Evolutionary conservation across 768 basidiomycete genomes (phyloP).

Genomic region (Suillus americanus): DNA sequence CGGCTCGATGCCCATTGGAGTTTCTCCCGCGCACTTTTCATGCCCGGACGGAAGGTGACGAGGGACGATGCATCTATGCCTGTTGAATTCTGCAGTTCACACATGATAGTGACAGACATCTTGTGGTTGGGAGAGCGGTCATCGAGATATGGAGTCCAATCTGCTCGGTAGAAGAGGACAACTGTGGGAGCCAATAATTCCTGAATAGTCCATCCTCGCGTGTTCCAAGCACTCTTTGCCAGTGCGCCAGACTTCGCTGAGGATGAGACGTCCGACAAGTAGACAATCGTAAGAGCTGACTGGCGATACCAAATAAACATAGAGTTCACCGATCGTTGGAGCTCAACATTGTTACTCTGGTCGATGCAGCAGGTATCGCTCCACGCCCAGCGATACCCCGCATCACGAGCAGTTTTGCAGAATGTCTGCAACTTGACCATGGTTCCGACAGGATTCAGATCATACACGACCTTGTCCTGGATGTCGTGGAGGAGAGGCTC

Average conservation of each 20-base stretch:
- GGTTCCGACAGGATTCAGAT: background rate
- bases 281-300: background rate
- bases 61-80: background rate
- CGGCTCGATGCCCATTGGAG: background rate
- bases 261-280: background rate
- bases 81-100: background rate
- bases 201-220: slow-evolving; percentile 8
- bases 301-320: background rate
- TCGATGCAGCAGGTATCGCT: slow-evolving; percentile 2
- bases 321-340: background rate
- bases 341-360: background rate
- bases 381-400: background rate
- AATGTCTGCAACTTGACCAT: background rate
- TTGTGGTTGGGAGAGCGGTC: background rate
- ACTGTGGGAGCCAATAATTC: slow-evolving; percentile 6
- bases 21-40: background rate
- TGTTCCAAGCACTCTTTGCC: slow-evolving; percentile 5
- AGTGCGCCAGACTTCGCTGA: background rate
- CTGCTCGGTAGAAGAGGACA: slow-evolving; percentile 5
- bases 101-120: background rate
- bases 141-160: background rate
- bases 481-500: background rate
- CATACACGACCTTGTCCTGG: background rate
- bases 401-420: background rate
- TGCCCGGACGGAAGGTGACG: background rate